Percentiles rank a stretch among this genome's conserved stretches.
These are phyloP conservation scores for Talaromyces sp. DNA, from an alignment of 2,329 filamentous ascomycete species.

Conservation along the genomic window DNA sequence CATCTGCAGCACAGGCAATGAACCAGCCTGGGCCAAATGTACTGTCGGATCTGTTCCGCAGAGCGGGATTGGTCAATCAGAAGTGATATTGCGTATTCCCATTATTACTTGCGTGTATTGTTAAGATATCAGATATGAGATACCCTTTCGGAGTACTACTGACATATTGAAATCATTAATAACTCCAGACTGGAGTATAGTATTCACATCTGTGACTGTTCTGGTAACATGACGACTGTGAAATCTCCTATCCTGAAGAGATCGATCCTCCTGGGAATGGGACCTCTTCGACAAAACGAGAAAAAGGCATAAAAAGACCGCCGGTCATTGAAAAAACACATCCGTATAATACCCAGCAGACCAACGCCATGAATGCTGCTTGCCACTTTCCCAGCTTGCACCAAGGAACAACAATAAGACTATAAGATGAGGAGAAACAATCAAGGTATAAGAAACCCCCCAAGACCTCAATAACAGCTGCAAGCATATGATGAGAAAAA, in stretches of 20 bases:
- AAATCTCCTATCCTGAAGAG: not conserved
- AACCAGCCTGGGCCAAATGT: constrained; percentile 27
- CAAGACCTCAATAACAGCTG: not conserved
- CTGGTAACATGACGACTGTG: not conserved
- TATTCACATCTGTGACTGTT: constrained; percentile 15
- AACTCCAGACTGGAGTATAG: constrained; percentile 7
- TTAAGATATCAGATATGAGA: not conserved
- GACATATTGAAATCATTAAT: not conserved
- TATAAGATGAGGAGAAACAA: not conserved
- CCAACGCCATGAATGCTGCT: constrained; percentile 13
- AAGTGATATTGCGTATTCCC: not conserved
- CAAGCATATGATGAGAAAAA: not conserved
- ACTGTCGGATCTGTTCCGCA: constrained; percentile 43
- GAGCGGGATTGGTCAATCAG: constrained; percentile 34
- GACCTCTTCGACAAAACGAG: not conserved
- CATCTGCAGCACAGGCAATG: not conserved
- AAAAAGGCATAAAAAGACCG: not conserved
- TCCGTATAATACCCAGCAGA: constrained; percentile 3
- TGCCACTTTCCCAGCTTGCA: not conserved
- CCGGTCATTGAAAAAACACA: not conserved
- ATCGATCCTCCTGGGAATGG: not conserved
- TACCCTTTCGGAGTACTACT: not conserved
- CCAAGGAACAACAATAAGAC: not conserved
- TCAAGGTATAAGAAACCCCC: not conserved
- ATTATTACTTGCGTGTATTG: not conserved